Evolutionary conservation across 495 filamentous ascomycete species (phyloP).

Genomic region (Hypoxylon perforatum): DNA sequence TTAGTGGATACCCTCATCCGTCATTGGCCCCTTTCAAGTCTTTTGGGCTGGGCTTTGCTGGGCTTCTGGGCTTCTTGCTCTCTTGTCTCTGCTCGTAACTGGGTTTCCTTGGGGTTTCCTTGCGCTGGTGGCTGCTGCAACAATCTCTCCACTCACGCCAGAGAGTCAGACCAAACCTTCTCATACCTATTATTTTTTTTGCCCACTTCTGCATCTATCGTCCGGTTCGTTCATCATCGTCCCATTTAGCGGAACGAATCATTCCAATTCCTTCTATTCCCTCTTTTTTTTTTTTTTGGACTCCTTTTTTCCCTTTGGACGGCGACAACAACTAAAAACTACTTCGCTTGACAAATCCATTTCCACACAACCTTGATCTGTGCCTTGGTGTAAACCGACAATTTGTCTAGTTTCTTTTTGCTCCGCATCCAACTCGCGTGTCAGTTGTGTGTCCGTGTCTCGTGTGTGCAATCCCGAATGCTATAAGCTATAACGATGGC

Average conservation of each 20-base stretch:
- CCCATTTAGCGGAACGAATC: conserved; percentile 41
- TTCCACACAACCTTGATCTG: background rate
- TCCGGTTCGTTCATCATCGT: conserved; percentile 45
- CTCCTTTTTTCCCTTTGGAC: conserved; percentile 27
- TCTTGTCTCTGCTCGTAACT: no score
- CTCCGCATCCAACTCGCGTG: conserved; percentile 3
- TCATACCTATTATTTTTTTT: conserved; percentile 40
- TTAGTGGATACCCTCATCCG: conserved; percentile 4
- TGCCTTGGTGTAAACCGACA: conserved; percentile 23
- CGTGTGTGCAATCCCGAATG: conserved; percentile 15
- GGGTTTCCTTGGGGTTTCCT: conserved; percentile 5
- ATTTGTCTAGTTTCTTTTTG: conserved; percentile 10
- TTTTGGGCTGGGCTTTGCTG: conserved; percentile 31
- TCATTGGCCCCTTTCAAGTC: conserved; percentile 33
- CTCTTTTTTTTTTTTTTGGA: conserved; percentile 21
- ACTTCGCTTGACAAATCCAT: conserved; percentile 2
- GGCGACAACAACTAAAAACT: conserved; percentile 15
- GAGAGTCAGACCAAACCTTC: conserved; percentile 45
- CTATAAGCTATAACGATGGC: conserved; percentile 22
- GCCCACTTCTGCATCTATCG: conserved; percentile 35
- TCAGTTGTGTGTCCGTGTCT: conserved; percentile 11
- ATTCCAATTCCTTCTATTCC: conserved; percentile 29
- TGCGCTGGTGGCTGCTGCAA: conserved; percentile 34
- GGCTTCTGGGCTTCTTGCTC: no score
- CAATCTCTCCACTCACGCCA: conserved; percentile 41